Evolutionary conservation across 23 red algal species (phyloP).

Genomic region (Gracilaria caudata): DNA sequence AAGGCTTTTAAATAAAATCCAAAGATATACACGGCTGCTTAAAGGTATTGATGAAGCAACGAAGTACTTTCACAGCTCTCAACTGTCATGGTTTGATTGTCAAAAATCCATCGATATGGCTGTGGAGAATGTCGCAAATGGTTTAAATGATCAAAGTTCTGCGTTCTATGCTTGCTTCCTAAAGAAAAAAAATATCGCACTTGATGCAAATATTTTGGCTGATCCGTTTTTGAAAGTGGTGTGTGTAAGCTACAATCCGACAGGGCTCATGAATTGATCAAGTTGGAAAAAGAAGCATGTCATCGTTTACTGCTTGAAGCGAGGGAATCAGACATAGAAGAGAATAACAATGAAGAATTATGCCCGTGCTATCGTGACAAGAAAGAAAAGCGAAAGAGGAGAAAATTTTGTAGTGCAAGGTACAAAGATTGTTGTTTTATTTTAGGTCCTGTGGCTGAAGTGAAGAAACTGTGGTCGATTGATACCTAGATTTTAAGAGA

Average conservation of each 20-base stretch:
- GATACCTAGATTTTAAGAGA: neutral
- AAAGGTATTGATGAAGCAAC: neutral
- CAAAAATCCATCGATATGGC: neutral
- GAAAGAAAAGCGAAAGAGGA: neutral
- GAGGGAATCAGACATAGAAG: neutral
- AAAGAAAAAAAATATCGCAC: neutral
- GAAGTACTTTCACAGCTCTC: neutral
- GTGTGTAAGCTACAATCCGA: neutral
- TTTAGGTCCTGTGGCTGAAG: neutral
- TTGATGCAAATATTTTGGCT: neutral
- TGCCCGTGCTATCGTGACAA: neutral
- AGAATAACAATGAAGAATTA: neutral
- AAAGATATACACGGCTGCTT: neutral
- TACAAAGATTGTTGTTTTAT: neutral
- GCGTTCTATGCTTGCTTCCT: neutral
- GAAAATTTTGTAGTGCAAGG: neutral
- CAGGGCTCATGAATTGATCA: neutral
- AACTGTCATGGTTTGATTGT: neutral
- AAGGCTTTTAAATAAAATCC: neutral
- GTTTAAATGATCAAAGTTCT: neutral
- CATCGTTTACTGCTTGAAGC: neutral
- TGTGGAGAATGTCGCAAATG: neutral
- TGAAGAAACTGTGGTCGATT: neutral
- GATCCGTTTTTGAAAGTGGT: neutral
- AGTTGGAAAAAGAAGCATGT: neutral